Conservation (phyloP, 139 green algal genomes). For the Deuterostichococcus epilithicus region DNA sequence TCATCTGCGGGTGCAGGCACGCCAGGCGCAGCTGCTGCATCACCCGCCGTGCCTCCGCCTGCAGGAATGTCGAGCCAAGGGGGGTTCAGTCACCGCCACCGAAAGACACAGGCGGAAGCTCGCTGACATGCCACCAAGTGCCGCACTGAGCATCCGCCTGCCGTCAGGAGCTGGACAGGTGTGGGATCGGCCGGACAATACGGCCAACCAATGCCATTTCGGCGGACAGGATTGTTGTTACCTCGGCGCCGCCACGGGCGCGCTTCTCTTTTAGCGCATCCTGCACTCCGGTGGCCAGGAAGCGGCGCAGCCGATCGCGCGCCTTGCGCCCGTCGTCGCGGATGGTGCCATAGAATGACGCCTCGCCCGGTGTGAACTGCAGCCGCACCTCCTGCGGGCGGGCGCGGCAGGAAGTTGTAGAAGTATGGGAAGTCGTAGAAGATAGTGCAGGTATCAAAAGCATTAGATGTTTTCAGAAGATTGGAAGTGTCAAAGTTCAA, state of each 20-base stretch:
- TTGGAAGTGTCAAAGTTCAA: neutral
- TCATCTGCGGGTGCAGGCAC: conserved; percentile 78
- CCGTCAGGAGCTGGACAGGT: too few relatives aligned
- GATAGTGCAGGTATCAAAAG: too few relatives aligned
- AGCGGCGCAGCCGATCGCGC: conserved; percentile 1
- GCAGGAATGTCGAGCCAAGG: neutral
- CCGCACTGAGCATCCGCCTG: too few relatives aligned
- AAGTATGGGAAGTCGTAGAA: neutral
- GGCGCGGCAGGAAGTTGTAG: neutral
- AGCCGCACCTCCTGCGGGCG: conserved; percentile 27
- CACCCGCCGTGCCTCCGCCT: neutral
- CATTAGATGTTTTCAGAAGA: neutral
- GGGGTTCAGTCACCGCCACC: conserved; percentile 4
- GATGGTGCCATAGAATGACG: conserved; percentile 48
- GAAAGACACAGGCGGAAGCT: too few relatives aligned
- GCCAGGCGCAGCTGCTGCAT: conserved; percentile 62
- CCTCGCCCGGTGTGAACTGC: conserved; percentile 45
- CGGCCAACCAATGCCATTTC: too few relatives aligned
- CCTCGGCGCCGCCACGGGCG: neutral
- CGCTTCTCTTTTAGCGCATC: neutral
- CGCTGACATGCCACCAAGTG: too few relatives aligned
- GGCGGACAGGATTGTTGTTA: too few relatives aligned
- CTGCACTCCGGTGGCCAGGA: neutral
- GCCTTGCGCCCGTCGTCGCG: conserved; percentile 9
- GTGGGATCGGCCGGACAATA: too few relatives aligned